These are phyloP conservation scores for Schizochytrium sp. DNA, from an alignment of 108 stramenopile species.

Conservation along the genomic window DNA sequence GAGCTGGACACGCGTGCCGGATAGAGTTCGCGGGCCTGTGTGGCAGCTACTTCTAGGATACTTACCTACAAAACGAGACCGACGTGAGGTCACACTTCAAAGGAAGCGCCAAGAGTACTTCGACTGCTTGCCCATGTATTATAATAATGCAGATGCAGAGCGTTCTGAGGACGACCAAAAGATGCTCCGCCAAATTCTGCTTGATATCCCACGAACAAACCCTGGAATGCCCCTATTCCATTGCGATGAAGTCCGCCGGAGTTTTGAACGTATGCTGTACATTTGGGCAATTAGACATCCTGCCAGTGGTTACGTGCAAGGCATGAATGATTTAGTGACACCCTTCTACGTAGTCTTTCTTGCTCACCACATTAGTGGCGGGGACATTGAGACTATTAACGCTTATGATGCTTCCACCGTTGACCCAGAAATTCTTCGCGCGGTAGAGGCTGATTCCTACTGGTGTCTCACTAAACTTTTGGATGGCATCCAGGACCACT, in stretches of 20 bases:
- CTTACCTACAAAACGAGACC: constrained; percentile 66
- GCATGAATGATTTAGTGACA: constrained; percentile 96
- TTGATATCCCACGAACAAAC: constrained; percentile 95
- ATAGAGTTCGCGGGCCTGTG: constrained; percentile 65
- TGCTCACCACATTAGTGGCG: constrained; percentile 82
- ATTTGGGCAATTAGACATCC: constrained; percentile 96
- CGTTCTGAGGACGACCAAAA: constrained; percentile 91
- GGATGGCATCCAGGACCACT: constrained; percentile 97
- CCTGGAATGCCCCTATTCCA: constrained; percentile 93
- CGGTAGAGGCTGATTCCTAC: constrained; percentile 95
- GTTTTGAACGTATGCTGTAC: constrained; percentile 87
- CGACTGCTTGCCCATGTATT: constrained; percentile 67
- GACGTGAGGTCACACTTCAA: constrained; percentile 65
- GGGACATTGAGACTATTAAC: constrained; percentile 75
- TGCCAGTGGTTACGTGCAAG: constrained; percentile 94
- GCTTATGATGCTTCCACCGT: constrained; percentile 68
- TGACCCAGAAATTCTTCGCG: constrained; percentile 41
- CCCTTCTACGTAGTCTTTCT: constrained; percentile 91
- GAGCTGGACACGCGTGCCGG: constrained; percentile 76
- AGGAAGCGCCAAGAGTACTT: constrained; percentile 72
- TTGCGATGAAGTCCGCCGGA: constrained; percentile 85
- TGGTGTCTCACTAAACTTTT: constrained; percentile 96
- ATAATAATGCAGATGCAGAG: constrained; percentile 60
- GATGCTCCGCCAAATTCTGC: constrained; percentile 92
- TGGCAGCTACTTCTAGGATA: constrained; percentile 77